Evolutionary conservation across 176 grass and related monocot species (phyloP).

Genomic region (Musa beccarii): DNA sequence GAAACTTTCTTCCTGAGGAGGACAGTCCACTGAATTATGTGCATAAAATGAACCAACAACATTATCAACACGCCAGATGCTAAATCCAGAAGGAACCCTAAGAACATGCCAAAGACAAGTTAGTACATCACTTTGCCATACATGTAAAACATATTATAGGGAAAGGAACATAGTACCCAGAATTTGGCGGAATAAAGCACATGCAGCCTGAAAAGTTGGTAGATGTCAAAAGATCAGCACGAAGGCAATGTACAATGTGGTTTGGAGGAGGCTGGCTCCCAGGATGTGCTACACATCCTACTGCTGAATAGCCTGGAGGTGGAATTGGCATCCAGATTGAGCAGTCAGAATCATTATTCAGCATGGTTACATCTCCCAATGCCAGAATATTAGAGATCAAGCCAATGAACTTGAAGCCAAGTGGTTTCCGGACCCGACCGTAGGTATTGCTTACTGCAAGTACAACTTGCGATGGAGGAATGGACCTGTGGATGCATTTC

Average conservation of each 20-base stretch:
- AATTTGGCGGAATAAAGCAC: slow-evolving; percentile 31
- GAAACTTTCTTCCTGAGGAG: slow-evolving; percentile 39
- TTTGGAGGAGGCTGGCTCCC: slow-evolving; percentile 76
- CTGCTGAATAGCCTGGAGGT: slow-evolving; percentile 65
- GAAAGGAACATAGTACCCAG: slow-evolving; percentile 35
- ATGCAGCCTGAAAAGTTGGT: slow-evolving; percentile 74
- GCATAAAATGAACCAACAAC: slow-evolving; percentile 61
- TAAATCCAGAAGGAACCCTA: slow-evolving; percentile 55
- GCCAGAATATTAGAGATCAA: slow-evolving; percentile 40
- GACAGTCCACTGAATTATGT: slow-evolving; percentile 64
- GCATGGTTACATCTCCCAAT: slow-evolving; percentile 13
- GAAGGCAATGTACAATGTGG: slow-evolving; percentile 78
- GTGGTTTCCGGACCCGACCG: slow-evolving; percentile 85
- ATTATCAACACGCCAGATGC: slow-evolving; percentile 90
- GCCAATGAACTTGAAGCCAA: slow-evolving; percentile 74
- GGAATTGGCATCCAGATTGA: slow-evolving; percentile 91
- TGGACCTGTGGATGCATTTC: slow-evolving; percentile 42
- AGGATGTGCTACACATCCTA: slow-evolving; percentile 77
- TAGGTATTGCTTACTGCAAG: slow-evolving; percentile 90
- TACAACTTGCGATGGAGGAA: slow-evolving; percentile 92
- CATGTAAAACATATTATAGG: background rate
- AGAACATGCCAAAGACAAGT: slow-evolving; percentile 14
- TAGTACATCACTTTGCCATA: background rate
- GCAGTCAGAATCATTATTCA: slow-evolving; percentile 44
- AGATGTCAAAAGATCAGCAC: slow-evolving; percentile 76